Percentiles rank a stretch among this genome's conserved stretches.
phyloP scores from a whole-genome alignment of 805 yeast genomes.

The Candida xiaguanensis region DNA sequence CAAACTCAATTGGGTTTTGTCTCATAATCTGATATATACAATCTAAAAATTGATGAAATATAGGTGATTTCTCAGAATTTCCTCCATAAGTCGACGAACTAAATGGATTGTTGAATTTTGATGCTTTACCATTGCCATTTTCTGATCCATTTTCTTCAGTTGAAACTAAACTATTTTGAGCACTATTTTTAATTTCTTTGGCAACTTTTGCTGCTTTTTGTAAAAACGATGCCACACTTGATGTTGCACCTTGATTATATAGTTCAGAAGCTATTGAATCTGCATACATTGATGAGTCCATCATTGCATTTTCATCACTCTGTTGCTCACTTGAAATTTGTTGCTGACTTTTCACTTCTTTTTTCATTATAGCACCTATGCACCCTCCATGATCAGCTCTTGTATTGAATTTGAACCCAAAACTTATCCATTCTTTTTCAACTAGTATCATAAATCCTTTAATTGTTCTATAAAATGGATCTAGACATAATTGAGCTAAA shows the following conservation, averaged over 20 bases:
- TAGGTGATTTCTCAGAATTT: constrained; percentile 60
- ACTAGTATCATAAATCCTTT: constrained; percentile 83
- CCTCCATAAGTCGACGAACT: constrained; percentile 31
- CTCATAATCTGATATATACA: constrained; percentile 74
- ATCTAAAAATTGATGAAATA: constrained; percentile 92
- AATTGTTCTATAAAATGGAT: constrained; percentile 83
- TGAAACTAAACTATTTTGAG: constrained; percentile 18
- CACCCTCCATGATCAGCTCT: constrained; percentile 73
- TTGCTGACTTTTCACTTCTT: constrained; percentile 10
- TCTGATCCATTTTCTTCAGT: constrained; percentile 17
- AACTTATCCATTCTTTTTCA: constrained; percentile 94
- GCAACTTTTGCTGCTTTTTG: constrained; percentile 43
- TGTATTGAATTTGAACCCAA: constrained; percentile 87
- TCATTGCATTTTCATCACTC: constrained; percentile 5
- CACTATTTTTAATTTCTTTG: constrained; percentile 35
- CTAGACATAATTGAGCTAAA: constrained; percentile 78
- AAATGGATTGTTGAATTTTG: constrained; percentile 16
- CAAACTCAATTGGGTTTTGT: constrained; percentile 72
- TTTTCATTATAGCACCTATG: constrained; percentile 33
- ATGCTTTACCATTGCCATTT: constrained; percentile 11
- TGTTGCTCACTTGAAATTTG: constrained; percentile 1
- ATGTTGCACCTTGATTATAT: constrained; percentile 15
- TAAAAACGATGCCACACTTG: constrained; percentile 33
- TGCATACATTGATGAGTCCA: constrained; percentile 7
- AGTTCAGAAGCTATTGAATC: constrained; percentile 5